Conservation (phyloP, 768 basidiomycete genomes). For the Termitomyces sp. region DNA sequence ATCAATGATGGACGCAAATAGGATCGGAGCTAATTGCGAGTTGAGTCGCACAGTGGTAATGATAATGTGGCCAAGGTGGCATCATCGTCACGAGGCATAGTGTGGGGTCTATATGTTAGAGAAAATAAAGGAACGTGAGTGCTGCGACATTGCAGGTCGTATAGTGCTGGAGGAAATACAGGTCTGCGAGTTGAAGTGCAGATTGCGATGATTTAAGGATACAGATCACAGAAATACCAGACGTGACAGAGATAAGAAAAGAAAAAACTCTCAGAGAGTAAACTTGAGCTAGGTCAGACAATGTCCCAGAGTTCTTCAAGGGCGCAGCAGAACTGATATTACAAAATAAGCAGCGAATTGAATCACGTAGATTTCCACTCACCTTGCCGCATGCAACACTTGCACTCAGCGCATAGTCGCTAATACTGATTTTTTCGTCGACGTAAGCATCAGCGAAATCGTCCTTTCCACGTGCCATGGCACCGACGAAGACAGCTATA, state of each 20-base stretch:
- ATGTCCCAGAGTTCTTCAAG: slow-evolving; percentile 96
- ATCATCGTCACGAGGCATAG: neutral
- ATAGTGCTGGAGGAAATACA: slow-evolving; percentile 12
- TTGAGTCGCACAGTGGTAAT: slow-evolving; percentile 26
- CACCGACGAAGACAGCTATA: slow-evolving; percentile 93
- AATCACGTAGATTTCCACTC: neutral
- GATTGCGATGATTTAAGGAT: slow-evolving; percentile 28
- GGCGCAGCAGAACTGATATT: slow-evolving; percentile 75
- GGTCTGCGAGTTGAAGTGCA: slow-evolving; percentile 44
- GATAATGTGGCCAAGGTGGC: neutral
- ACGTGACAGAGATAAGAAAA: slow-evolving; percentile 1
- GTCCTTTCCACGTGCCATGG: slow-evolving; percentile 95
- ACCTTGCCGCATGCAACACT: slow-evolving; percentile 98
- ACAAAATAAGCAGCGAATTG: neutral
- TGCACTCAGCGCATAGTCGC: slow-evolving; percentile 88
- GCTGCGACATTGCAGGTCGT: slow-evolving; percentile 1
- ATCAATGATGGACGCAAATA: neutral
- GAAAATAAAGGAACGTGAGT: neutral
- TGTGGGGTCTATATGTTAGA: neutral
- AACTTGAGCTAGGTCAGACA: slow-evolving; percentile 38
- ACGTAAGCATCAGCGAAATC: slow-evolving; percentile 95
- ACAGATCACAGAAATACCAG: slow-evolving; percentile 10
- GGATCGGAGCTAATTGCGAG: slow-evolving; percentile 23
- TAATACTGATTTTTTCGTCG: slow-evolving; percentile 96
- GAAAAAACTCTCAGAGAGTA: neutral